phyloP scores from a whole-genome alignment of 23 red algal genomes.

The Gracilaria domingensis region DNA sequence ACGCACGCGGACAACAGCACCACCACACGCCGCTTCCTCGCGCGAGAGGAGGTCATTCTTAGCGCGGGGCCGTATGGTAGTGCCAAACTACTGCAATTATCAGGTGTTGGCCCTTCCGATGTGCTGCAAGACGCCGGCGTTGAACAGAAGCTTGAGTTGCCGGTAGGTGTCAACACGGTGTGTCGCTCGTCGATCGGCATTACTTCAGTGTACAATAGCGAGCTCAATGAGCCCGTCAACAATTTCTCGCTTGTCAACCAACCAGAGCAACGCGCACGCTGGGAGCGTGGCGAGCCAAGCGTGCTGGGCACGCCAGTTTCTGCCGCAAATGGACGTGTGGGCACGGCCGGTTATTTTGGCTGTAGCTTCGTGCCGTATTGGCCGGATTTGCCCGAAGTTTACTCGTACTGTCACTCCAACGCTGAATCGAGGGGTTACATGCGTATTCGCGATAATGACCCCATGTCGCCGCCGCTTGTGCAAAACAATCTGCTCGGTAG shows the following conservation, averaged over 20 bases:
- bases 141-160: conserved; percentile 22
- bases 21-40: not conserved
- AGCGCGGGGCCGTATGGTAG: conserved; percentile 31
- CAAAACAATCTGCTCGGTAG: conserved; percentile 24
- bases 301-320: conserved; percentile 43
- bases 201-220: conserved; percentile 15
- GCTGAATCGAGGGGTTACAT: not conserved
- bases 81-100: conserved; percentile 48
- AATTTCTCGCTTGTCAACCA: conserved; percentile 39
- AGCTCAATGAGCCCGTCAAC: conserved; percentile 38
- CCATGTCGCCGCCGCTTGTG: conserved; percentile 17
- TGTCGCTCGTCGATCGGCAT: conserved; percentile 6
- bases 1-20: not conserved
- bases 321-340: conserved; percentile 16
- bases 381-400: conserved; percentile 33
- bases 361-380: not conserved
- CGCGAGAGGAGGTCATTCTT: conserved; percentile 25
- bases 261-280: not conserved
- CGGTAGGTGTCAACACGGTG: conserved; percentile 34
- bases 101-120: conserved; percentile 40
- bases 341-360: conserved; percentile 12
- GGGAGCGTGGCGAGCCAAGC: conserved; percentile 37
- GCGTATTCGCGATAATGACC: conserved; percentile 11
- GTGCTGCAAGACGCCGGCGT: conserved; percentile 42
- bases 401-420: conserved; percentile 35